A percentile compares a stretch with the other conserved stretches of the same genome.
Conservation (phyloP, 192 early-diverging fungal genomes). For the Coemansia sp. region DNA sequence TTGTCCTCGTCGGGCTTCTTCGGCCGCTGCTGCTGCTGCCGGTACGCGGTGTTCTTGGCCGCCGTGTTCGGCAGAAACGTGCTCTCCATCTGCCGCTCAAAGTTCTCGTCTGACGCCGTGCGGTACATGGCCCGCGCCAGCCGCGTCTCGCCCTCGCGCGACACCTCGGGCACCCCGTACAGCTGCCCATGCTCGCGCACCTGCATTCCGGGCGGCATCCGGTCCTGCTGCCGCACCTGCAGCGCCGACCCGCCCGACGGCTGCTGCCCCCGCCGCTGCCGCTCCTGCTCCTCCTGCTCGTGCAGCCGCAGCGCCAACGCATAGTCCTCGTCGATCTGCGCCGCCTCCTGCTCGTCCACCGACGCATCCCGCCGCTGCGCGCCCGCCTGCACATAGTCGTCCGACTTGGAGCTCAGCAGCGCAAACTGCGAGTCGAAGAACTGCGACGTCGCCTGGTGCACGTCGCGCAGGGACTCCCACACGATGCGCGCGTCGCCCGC, state of each 20-base stretch:
- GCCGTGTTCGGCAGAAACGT: slow-evolving; percentile 25
- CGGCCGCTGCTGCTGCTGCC: neutral
- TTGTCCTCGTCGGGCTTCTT: slow-evolving; percentile 3
- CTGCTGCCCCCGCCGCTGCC: slow-evolving; percentile 8
- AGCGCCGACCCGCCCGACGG: neutral
- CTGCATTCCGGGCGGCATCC: slow-evolving; percentile 35
- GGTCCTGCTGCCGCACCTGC: slow-evolving; percentile 35
- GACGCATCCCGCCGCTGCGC: neutral
- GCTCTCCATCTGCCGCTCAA: slow-evolving; percentile 22
- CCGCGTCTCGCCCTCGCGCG: slow-evolving; percentile 3
- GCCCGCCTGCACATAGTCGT: slow-evolving; percentile 21
- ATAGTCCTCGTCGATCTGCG: slow-evolving; percentile 49
- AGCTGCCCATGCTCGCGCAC: slow-evolving; percentile 11
- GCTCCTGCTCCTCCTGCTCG: slow-evolving; percentile 32
- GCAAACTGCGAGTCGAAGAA: slow-evolving; percentile 61
- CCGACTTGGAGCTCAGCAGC: neutral
- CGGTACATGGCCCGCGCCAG: slow-evolving; percentile 12
- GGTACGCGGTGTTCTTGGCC: neutral
- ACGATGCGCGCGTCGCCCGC: slow-evolving; percentile 61
- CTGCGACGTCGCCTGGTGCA: slow-evolving; percentile 58
- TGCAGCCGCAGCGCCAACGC: slow-evolving; percentile 46
- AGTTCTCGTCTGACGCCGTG: slow-evolving; percentile 21
- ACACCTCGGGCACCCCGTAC: slow-evolving; percentile 38
- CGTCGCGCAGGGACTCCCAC: slow-evolving; percentile 69
- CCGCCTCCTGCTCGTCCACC: neutral